These are phyloP conservation scores for Perilla frutescens DNA, from an alignment of 257 asterid genomes.

Conservation along the genomic window DNA sequence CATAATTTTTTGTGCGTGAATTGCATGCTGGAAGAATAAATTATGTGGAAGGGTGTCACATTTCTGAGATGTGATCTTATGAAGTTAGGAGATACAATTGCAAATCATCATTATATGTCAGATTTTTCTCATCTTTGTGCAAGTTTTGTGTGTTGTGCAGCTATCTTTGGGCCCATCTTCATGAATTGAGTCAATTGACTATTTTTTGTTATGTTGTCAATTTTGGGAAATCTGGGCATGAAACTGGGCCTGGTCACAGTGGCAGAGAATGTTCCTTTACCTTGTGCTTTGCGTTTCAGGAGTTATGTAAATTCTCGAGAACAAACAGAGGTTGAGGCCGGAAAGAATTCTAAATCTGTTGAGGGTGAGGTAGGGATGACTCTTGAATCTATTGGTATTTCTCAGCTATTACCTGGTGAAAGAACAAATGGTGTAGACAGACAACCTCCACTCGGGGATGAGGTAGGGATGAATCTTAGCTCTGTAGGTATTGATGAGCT, in stretches of 20 bases:
- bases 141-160: not conserved
- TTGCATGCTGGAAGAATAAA: not conserved
- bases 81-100: not conserved
- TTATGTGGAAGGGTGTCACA: not conserved
- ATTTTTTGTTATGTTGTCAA: conserved; percentile 13
- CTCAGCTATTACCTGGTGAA: not conserved
- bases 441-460: conserved; percentile 18
- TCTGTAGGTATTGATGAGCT: conserved; percentile 39
- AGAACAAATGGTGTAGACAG: not conserved
- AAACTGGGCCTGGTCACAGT: conserved; percentile 37
- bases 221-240: conserved; percentile 41
- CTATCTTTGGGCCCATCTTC: not conserved
- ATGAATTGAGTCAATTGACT: not conserved
- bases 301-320: conserved; percentile 55
- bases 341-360: conserved; percentile 37
- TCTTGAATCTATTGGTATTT: no score
- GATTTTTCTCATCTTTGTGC: not conserved
- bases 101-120: no score
- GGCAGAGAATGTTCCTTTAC: conserved; percentile 37
- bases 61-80: not conserved
- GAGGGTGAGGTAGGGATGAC: conserved; percentile 10
- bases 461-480: conserved; percentile 35
- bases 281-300: conserved; percentile 43
- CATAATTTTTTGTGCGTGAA: not conserved
- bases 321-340: conserved; percentile 44